Conservation (phyloP, 1,139 yeast species). For the Protomyces arabidopsidicola region DNA sequence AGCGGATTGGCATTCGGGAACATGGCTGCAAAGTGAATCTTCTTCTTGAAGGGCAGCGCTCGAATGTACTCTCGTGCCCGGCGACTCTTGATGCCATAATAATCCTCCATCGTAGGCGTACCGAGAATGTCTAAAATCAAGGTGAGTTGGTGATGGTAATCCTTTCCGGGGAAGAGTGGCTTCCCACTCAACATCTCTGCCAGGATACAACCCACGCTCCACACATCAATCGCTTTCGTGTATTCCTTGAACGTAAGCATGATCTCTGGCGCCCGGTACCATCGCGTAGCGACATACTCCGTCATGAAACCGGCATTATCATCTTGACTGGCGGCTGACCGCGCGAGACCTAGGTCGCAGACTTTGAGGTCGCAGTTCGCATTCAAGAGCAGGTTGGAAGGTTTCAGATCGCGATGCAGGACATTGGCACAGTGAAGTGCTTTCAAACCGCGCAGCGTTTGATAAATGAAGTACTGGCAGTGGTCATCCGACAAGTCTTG, state of each 20-base stretch:
- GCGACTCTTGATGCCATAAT: slow-evolving; percentile 69
- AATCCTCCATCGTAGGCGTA: slow-evolving; percentile 79
- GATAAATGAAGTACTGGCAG: slow-evolving; percentile 87
- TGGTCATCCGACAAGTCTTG: slow-evolving; percentile 86
- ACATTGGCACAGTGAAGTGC: slow-evolving; percentile 89
- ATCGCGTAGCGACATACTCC: slow-evolving; percentile 93
- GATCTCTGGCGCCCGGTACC: slow-evolving; percentile 97
- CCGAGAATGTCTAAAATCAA: slow-evolving; percentile 85
- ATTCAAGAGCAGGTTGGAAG: slow-evolving; percentile 77
- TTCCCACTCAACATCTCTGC: slow-evolving; percentile 86
- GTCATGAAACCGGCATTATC: slow-evolving; percentile 76
- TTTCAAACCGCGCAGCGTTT: slow-evolving; percentile 81
- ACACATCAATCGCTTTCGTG: slow-evolving; percentile 90
- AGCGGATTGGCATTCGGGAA: slow-evolving; percentile 52
- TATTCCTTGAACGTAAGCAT: slow-evolving; percentile 92
- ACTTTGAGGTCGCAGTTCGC: slow-evolving; percentile 91
- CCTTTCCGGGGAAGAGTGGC: slow-evolving; percentile 91
- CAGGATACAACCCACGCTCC: slow-evolving; percentile 94
- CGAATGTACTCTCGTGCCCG: slow-evolving; percentile 84
- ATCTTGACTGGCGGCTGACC: slow-evolving; percentile 53
- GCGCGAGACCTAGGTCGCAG: slow-evolving; percentile 91
- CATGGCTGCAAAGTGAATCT: slow-evolving; percentile 51
- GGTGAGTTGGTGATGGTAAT: slow-evolving; percentile 83
- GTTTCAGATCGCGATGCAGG: slow-evolving; percentile 87
- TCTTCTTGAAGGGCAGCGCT: slow-evolving; percentile 62